Evolutionary conservation across 139 green algal species (phyloP).

Genomic region (Cymbomonas tetramitiformis): DNA sequence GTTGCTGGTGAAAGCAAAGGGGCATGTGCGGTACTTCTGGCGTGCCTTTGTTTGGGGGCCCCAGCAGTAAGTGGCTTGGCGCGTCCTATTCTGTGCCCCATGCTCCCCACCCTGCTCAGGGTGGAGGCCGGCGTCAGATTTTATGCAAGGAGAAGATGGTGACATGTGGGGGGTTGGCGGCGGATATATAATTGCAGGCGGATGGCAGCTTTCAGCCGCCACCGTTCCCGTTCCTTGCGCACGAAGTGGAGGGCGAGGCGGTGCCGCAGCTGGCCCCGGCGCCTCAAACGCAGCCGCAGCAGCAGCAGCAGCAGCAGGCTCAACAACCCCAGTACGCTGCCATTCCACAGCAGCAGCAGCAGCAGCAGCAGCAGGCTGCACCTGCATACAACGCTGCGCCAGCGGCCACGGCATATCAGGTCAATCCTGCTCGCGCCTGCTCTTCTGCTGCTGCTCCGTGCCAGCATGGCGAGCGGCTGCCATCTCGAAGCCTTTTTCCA

Average conservation of each 20-base stretch:
- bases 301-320: conserved; percentile 6
- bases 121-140: too few species aligned
- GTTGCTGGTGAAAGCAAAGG: too few species aligned
- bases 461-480: too few species aligned
- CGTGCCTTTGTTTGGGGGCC: too few species aligned
- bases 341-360: conserved; percentile 1
- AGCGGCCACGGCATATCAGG: too few species aligned
- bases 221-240: background rate
- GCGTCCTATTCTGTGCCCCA: background rate
- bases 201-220: background rate
- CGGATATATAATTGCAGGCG: background rate
- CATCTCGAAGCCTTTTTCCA: too few species aligned
- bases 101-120: background rate
- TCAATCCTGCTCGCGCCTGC: too few species aligned
- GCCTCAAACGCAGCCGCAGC: background rate
- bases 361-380: conserved; percentile 6
- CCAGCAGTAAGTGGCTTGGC: too few species aligned
- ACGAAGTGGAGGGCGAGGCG: background rate
- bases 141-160: background rate
- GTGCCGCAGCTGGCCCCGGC: background rate
- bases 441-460: too few species aligned
- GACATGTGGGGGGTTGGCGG: background rate
- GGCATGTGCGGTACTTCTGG: too few species aligned
- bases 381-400: conserved; percentile 3
- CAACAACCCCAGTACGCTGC: background rate